Base-by-base conservation (phyloP, 2,329 filamentous ascomycete species). In the Parascedosporium putredinis region DNA sequence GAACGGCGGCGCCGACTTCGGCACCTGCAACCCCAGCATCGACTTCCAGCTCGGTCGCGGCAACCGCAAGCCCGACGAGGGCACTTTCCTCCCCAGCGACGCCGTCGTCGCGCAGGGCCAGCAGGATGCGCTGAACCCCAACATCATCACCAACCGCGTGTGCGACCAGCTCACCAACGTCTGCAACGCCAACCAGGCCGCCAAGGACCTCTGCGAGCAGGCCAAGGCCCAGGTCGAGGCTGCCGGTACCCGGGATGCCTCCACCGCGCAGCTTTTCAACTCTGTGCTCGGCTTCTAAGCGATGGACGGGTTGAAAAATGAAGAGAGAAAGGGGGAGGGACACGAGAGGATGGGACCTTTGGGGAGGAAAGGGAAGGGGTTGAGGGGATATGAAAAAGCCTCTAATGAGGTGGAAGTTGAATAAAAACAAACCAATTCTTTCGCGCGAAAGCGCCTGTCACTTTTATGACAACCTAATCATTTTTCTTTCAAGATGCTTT, bases 131-230 rank as follows among this genome's bases (percentile, higher is more conserved):
- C 70, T 85, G 43, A 85, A 86, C 75, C 81, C 81, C 51, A 77
- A 78, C 69, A 86, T 86, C 70, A 86, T 86, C 70, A 83, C 80
- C 61, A 84, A 83, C 72, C 76, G 80, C 53, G 79, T 86, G 62
- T 81, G 78, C 64, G 81, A 86, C 64, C 79, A 84, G 68, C 72
- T 86, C 52, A 73, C 65, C 60, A 85, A 84, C 65, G 78, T 82
- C 33, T 86, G 82, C 66, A 67, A 70, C 33, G 81, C 81, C 49
- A 81, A 79, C 59, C 70, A 67, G 25, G 79, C 76, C 3, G 82
- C 80, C 49, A 70, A 76, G 55, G 61, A 70, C 12, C 69, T 72
- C 4, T 82, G 77, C 64, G 56, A 62, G 47, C 63, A 65, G 22
- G 80, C 79, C 2, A 67, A 81, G 65, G 67, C 73, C 34, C 47